These are phyloP conservation scores for Dysphania ambrosioides DNA, from an alignment of 148 eudicot genomes.

Conservation along the genomic window DNA sequence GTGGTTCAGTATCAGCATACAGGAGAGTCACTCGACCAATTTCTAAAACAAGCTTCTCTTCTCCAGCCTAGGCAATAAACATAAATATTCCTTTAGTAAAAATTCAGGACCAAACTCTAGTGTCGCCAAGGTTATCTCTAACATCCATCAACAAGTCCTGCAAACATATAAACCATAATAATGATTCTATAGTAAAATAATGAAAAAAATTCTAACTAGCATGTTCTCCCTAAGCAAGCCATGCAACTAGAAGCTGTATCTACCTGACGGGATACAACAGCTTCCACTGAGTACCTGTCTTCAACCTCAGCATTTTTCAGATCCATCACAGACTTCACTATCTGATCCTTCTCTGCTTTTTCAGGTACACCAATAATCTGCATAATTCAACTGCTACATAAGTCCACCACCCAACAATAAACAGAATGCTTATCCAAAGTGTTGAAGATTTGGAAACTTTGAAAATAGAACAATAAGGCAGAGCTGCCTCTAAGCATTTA, in stretches of 20 bases:
- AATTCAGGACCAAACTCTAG: background rate
- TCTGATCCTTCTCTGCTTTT: slow-evolving; percentile 92
- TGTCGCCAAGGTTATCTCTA: slow-evolving; percentile 49
- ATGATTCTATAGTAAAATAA: slow-evolving; percentile 11
- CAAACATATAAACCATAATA: slow-evolving; percentile 18
- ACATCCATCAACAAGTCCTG: slow-evolving; percentile 92
- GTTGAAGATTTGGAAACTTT: background rate
- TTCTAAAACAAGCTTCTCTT: slow-evolving; percentile 89
- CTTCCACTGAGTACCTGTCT: slow-evolving; percentile 84
- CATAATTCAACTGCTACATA: slow-evolving; percentile 23
- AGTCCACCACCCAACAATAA: slow-evolving; percentile 2
- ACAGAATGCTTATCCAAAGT: background rate
- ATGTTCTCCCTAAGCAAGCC: background rate
- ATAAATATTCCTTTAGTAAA: background rate
- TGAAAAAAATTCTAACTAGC: background rate
- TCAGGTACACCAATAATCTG: slow-evolving; percentile 85
- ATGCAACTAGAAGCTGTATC: slow-evolving; percentile 10
- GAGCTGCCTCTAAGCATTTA: background rate
- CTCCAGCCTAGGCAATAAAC: slow-evolving; percentile 68
- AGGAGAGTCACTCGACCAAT: slow-evolving; percentile 75
- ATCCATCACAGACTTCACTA: slow-evolving; percentile 85
- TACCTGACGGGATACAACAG: slow-evolving; percentile 81
- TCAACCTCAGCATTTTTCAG: slow-evolving; percentile 83
- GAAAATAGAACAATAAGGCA: background rate
- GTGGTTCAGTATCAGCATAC: slow-evolving; percentile 66